Base-by-base conservation (phyloP, 1,284 basidiomycete species). In the Limonomyces culmigenus region DNA sequence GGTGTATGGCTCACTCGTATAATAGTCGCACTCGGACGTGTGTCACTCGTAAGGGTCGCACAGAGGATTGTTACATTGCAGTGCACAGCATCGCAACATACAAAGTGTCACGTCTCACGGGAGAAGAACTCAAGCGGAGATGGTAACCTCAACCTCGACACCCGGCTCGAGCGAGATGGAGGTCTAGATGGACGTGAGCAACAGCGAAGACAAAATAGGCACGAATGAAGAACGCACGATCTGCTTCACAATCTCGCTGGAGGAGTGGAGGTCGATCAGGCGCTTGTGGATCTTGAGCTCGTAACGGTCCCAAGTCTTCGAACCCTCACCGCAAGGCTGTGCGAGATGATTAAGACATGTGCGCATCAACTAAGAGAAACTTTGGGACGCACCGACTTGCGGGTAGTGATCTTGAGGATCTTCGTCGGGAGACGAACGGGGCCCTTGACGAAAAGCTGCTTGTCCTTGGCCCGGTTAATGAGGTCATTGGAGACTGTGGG, bases 231-330 rank as follows among this genome's bases (percentile, higher is more conserved):
- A 4, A 66, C 85, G 52, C 47, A 93, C 89, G 57, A 99, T 99
- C 69, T 98, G 93, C 76, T 98, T 98, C 65, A 99, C 95, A 50
- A 97, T 87, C 69, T 98, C 95, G 55, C 86, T 88, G 44, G 93
- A 93, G 42, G 92, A 92, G 70, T 93, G 89, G 46, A 99, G 70
- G 72, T 99, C 95, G 56, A 99, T 98, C 60, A 98, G 74, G 54
- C 95, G 87, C 73, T 99, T 99, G 83, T 99, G 93, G 50, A 99
- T 75, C 70, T 92, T 91, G 67, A 99, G 79, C 69, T 99, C 93
- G 65, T 92, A 98, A 54, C 87, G 80, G 65, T 98, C 95, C 95
- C 95, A 99, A 56, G 95, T 99, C 83, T 99, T 98, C 55, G 88
- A 93, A 74, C 95, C 95, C 67, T 98, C 95, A 92, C 95, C 95